Base-by-base conservation (phyloP, 495 filamentous ascomycete species). In the Saxispiralis lemnorum region DNA sequence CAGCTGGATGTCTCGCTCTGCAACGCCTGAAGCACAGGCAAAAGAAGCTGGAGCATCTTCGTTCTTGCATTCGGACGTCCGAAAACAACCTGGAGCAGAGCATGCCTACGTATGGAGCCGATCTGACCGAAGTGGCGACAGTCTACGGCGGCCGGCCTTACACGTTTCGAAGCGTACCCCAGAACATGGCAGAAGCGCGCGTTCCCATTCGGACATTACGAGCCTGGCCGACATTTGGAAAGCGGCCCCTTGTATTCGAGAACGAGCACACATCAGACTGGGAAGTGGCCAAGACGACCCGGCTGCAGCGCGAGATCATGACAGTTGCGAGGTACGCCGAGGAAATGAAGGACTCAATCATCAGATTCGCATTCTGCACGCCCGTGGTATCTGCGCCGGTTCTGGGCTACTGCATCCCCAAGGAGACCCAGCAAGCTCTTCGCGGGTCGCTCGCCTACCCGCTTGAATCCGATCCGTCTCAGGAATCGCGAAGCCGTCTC, bases 401-500 rank as follows among this genome's bases (percentile, higher is more conserved):
- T 1, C 42, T 53, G 12, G 38, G 41, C 31, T 20, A 38, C 20
- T 24, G 21, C 15, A 46, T 53, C 18, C 41, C 50, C 7, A 13
- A 31, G 7, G 35, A 19, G 7, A 15, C 32, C 12, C 44, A 56
- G 38, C 64, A 74, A 35, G 48, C 57, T 6, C 39, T 53, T 6
- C 50, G 50, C 13, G 38, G 41, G 0, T 48, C 38, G 12, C 1
- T 2, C 1, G 41, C 46, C 2, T 53, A 53, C 19, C 50, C 50
- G 1, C 1, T 13, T n/a, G 53, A 55, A 12, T 46, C 55, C 16
- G 87, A 99, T 58, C 81, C 84, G 2, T 94, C 86, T 69, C 92
- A 99, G 58, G 84, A 96, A 64, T 73, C 87, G 1, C 83, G 86
- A 36, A 83, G 93, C 71, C 80, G 85, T 15, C 68, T 89, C 3